Evolutionary conservation across 78 protist genomes (phyloP).

Genomic region (Protostelium mycophagum): DNA sequence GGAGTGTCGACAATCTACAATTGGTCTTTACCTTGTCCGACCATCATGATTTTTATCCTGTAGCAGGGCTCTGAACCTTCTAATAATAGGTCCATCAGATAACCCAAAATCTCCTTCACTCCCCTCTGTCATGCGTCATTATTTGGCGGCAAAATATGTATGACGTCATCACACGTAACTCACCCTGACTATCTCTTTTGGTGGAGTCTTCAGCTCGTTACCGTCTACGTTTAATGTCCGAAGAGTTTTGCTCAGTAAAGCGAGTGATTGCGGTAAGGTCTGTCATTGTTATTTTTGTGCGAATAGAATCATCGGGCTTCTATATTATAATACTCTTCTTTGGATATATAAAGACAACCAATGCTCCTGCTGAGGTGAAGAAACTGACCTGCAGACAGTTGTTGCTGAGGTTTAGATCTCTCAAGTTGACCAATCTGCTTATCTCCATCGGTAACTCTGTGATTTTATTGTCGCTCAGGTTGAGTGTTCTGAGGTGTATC

Average conservation of each 20-base stretch:
- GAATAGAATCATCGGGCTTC: background rate
- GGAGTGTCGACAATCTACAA: background rate
- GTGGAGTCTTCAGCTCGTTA: constrained; percentile 48
- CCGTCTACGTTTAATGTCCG: constrained; percentile 18
- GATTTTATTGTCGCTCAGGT: constrained; percentile 21
- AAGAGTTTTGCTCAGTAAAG: background rate
- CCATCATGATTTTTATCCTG: constrained; percentile 54
- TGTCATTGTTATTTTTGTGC: background rate
- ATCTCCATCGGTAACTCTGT: constrained; percentile 30
- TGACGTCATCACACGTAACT: background rate
- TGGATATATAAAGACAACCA: no score
- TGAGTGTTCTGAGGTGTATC: background rate
- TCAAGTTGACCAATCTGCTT: background rate
- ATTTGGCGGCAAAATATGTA: background rate
- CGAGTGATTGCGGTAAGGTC: background rate
- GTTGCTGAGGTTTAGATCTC: constrained; percentile 7
- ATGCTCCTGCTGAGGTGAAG: no score
- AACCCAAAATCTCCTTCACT: constrained; percentile 15
- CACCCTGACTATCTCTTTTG: constrained; percentile 30
- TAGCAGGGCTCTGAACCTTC: constrained; percentile 32
- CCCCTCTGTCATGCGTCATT: constrained; percentile 12
- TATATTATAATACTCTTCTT: no score
- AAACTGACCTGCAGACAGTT: constrained; percentile 9
- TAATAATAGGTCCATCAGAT: constrained; percentile 37
- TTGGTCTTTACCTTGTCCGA: constrained; percentile 20